phyloP scores from a whole-genome alignment of 2,329 filamentous ascomycete genomes.

The Hawksworthiomyces lignivorus region DNA sequence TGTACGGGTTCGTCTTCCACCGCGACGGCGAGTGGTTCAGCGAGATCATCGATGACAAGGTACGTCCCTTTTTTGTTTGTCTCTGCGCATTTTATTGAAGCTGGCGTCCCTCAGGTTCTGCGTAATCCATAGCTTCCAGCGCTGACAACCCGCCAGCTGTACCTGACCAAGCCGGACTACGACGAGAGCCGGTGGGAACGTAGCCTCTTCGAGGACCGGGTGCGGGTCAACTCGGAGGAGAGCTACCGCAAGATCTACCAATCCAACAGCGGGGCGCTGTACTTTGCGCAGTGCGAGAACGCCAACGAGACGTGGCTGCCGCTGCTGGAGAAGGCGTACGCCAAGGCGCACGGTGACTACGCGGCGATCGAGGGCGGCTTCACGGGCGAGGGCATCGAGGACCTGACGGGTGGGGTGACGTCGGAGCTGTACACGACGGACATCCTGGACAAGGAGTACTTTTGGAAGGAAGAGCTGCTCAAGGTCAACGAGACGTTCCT shows the following conservation, averaged over 20 bases:
- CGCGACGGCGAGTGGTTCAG: conserved; percentile 68
- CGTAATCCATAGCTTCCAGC: no score
- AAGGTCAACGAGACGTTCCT: conserved; percentile 75
- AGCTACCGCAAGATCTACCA: conserved; percentile 58
- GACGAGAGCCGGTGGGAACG: conserved; percentile 49
- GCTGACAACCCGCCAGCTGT: no score
- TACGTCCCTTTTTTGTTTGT: no score
- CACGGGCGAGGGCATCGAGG: conserved; percentile 36
- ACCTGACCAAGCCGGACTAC: conserved; percentile 51
- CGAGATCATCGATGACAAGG: conserved; percentile 51
- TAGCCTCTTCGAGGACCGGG: conserved; percentile 36
- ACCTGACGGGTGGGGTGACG: conserved; percentile 62
- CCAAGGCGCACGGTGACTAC: conserved; percentile 71
- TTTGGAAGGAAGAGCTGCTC: conserved; percentile 75
- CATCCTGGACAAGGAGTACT: conserved; percentile 69
- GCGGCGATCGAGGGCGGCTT: conserved; percentile 63
- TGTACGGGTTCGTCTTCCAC: conserved; percentile 81
- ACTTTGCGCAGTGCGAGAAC: conserved; percentile 62
- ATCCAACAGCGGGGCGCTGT: conserved; percentile 59
- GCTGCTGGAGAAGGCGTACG: conserved; percentile 66
- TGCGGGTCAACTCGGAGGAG: conserved; percentile 45
- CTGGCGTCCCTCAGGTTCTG: no score
- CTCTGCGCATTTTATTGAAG: no score
- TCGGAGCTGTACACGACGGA: conserved; percentile 61
- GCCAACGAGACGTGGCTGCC: conserved; percentile 69